Percentiles rank a stretch among this genome's conserved stretches.
These are phyloP conservation scores for Emiliania huxleyi DNA, from an alignment of 78 protist species.

Conservation along the genomic window DNA sequence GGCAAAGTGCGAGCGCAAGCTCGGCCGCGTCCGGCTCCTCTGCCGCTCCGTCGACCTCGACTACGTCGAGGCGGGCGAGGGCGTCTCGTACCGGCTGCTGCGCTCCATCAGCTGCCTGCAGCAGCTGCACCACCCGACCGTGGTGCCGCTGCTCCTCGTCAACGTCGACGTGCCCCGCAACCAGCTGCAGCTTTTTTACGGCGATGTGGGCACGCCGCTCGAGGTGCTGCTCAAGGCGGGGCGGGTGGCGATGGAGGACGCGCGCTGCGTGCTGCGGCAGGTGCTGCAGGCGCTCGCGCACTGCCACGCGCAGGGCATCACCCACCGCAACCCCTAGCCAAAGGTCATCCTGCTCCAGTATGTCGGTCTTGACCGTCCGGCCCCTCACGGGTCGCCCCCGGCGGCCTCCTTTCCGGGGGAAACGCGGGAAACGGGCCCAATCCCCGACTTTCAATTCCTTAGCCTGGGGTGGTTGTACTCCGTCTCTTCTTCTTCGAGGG, in stretches of 20 bases:
- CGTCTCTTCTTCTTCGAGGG: too few relatives aligned
- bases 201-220: background rate
- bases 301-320: background rate
- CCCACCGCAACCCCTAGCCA: slow-evolving; percentile 12
- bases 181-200: background rate
- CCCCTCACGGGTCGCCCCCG: too few relatives aligned
- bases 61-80: background rate
- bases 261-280: background rate
- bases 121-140: background rate
- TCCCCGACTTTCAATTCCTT: too few relatives aligned
- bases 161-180: background rate
- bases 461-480: too few relatives aligned
- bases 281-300: background rate
- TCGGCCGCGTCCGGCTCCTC: background rate
- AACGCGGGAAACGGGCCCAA: too few relatives aligned
- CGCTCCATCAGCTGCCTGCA: slow-evolving; percentile 10
- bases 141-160: background rate
- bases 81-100: background rate
- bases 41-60: background rate
- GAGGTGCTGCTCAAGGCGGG: background rate
- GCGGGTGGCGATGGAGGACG: background rate
- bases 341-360: background rate
- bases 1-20: background rate
- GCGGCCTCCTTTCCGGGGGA: too few relatives aligned
- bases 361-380: too few relatives aligned